Evolutionary conservation across 2,329 filamentous ascomycete species (phyloP), one percentile per base, ranked within the genome.

Genomic region (Diaporthe ampelina): DNA sequence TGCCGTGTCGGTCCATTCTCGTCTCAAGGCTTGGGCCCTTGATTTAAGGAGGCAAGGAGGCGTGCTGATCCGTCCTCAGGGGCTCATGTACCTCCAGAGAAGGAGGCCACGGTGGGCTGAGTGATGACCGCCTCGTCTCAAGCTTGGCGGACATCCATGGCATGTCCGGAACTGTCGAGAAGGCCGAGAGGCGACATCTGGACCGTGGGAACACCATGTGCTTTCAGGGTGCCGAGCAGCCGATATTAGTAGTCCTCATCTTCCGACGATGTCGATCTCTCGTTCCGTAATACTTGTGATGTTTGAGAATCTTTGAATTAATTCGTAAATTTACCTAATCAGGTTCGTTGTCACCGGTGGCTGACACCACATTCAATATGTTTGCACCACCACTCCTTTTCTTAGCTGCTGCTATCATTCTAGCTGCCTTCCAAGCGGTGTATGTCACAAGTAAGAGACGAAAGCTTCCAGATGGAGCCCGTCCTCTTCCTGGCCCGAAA

Each of bases 401-500:
- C 2, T n/a, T 68, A 40, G 32, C 29, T 40, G n/a, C 32, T 68
- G 32, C 32, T 40, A 21, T n/a, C 21, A 2, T 54, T 35, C 9
- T 68, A 26, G 48, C 48, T 29, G 1, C 29, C 4, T 11, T 68
- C 13, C 32, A 68, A 40, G 32, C 45, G 13, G 48, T 54, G 0
- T 68, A 57, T 24, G 17, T 32, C 15, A 68, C 58, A 29, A 10
- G 24, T 26, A 73, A 75, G n/a, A 73, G 77, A 59, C 76, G 74
- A 57, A 77, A 71, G 63, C 73, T 81, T n/a, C 80, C 78, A 0
- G 76, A 76, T n/a, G 81, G 81, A 11, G 73, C 68, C 9, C 76
- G 76, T 50, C 80, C 77, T 10, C 77, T 83, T 11, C 81, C 81
- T 0, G 81, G 81, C 0, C 81, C 81, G 13, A 75, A 63, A 59